Conservation (phyloP, 176 grass and related monocot genomes). For the Eremochloa ophiuroides region DNA sequence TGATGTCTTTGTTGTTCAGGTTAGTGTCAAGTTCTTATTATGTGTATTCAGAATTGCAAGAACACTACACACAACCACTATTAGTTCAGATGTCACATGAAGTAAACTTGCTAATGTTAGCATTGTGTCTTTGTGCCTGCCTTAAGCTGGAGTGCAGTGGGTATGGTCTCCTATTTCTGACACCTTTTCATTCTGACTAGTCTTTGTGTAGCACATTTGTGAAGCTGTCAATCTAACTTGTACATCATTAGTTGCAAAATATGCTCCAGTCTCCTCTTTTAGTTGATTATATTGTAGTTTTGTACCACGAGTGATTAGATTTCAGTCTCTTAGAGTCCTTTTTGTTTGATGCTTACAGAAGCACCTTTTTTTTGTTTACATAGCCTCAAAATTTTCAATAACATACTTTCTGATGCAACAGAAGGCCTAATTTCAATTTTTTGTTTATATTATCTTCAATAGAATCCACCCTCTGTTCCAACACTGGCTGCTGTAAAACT, state of each 20-base stretch:
- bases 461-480: conserved; percentile 99
- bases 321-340: neutral
- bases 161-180: neutral
- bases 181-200: neutral
- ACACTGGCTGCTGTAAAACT: conserved; percentile 92
- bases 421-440: conserved; percentile 23
- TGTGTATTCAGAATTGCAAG: neutral
- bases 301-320: neutral
- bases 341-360: neutral
- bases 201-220: neutral
- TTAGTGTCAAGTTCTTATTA: conserved; percentile 22
- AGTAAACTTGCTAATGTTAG: neutral
- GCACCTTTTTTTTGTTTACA: neutral
- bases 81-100: neutral
- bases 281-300: neutral
- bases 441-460: conserved; percentile 24
- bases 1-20: conserved; percentile 88
- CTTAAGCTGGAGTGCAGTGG: neutral
- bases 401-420: neutral
- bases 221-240: neutral
- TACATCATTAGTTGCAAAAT: neutral
- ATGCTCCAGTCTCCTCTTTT: neutral
- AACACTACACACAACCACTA: neutral
- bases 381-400: neutral
- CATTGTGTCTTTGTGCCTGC: neutral